Evolutionary conservation across 2,329 filamentous ascomycete genomes (phyloP).

Genomic region (Clonostachys rosea): DNA sequence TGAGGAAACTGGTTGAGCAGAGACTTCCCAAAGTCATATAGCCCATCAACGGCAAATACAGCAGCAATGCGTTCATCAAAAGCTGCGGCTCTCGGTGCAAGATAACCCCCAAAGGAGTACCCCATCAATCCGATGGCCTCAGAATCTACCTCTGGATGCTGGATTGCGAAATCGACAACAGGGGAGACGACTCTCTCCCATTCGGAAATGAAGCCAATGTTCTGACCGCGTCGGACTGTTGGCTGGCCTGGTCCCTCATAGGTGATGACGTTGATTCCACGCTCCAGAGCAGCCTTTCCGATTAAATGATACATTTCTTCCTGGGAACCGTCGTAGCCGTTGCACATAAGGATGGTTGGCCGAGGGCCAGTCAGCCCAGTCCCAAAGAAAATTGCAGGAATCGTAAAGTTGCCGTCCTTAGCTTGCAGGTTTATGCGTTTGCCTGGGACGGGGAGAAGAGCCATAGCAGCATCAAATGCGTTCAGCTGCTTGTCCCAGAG

Average conservation of each 20-base stretch:
- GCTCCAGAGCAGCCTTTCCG: constrained; percentile 19
- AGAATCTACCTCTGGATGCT: constrained; percentile 17
- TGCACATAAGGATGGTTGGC: constrained; percentile 27
- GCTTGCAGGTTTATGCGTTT: constrained; percentile 22
- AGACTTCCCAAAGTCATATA: constrained; percentile 6
- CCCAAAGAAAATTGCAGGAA: constrained; percentile 19
- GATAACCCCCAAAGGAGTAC: constrained; percentile 32
- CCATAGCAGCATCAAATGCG: constrained; percentile 30
- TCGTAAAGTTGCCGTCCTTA: constrained; percentile 13
- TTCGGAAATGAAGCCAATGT: constrained; percentile 35
- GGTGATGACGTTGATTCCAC: constrained; percentile 35
- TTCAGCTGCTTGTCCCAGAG: constrained; percentile 26
- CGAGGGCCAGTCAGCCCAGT: constrained; percentile 6
- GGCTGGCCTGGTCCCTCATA: constrained; percentile 42
- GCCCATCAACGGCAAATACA: constrained; percentile 24
- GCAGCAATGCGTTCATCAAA: constrained; percentile 35
- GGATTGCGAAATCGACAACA: constrained; percentile 26
- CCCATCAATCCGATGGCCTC: constrained; percentile 29
- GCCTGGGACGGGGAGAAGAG: constrained; percentile 24
- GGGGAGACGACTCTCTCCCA: constrained; percentile 35
- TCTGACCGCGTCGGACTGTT: constrained; percentile 29
- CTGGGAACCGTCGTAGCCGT: constrained; percentile 29
- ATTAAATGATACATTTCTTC: constrained; percentile 29
- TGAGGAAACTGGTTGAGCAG: constrained; percentile 2
- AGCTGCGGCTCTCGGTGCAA: constrained; percentile 32